Conservation (phyloP, 2,329 filamentous ascomycete species). For the Escovopsis sp. region DNA sequence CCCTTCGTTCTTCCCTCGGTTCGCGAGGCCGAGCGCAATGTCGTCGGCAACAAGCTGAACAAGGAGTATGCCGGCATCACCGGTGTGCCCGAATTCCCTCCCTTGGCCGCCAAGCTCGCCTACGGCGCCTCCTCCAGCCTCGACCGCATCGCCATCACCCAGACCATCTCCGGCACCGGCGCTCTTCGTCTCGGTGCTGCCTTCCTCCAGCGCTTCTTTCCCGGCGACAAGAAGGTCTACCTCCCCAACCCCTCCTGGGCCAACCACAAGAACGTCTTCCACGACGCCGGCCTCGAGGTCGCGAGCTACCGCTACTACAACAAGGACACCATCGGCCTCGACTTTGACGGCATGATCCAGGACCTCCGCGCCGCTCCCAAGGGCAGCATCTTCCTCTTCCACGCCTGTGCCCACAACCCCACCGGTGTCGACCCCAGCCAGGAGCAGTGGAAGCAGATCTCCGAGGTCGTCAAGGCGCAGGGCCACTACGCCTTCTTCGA, state of each 20-base stretch:
- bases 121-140: constrained; percentile 72
- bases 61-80: constrained; percentile 99
- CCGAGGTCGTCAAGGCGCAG: constrained; percentile 69
- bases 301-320: constrained; percentile 98
- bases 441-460: constrained; percentile 88
- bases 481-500: constrained; percentile 95
- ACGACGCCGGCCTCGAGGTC: constrained; percentile 78
- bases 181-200: constrained; percentile 88
- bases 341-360: constrained; percentile 85
- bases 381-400: constrained; percentile 81
- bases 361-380: constrained; percentile 82
- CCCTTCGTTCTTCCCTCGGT: constrained; percentile 95
- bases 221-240: constrained; percentile 87
- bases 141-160: constrained; percentile 74
- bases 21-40: constrained; percentile 72
- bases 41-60: constrained; percentile 65
- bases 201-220: constrained; percentile 86
- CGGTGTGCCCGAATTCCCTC: constrained; percentile 86
- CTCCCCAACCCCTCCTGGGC: constrained; percentile 74
- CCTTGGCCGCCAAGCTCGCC: constrained; percentile 77
- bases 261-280: constrained; percentile 90
- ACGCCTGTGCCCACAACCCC: constrained; percentile 96
- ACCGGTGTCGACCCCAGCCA: constrained; percentile 88
- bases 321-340: constrained; percentile 94
- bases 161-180: constrained; percentile 96